These are phyloP conservation scores for Massarina eburnea DNA, from an alignment of 2,329 filamentous ascomycete species.

Conservation along the genomic window DNA sequence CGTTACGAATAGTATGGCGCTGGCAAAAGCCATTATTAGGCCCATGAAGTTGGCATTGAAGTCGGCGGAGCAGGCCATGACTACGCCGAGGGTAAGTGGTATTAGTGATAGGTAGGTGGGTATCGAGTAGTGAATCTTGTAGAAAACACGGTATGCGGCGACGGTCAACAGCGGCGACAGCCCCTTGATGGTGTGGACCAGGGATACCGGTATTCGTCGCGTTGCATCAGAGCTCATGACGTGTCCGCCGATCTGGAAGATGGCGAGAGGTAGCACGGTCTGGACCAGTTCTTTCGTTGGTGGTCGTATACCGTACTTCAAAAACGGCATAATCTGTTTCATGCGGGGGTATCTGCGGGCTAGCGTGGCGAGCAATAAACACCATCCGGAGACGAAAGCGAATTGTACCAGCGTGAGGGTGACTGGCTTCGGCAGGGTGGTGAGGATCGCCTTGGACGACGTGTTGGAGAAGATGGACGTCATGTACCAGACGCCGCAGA, in stretches of 20 bases:
- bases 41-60: slow-evolving; percentile 87
- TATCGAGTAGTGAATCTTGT: slow-evolving; percentile 81
- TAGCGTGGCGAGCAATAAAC: slow-evolving; percentile 75
- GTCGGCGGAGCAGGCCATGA: slow-evolving; percentile 91
- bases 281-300: slow-evolving; percentile 80
- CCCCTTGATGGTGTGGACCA: slow-evolving; percentile 98
- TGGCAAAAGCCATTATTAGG: slow-evolving; percentile 83
- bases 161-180: slow-evolving; percentile 95
- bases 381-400: slow-evolving; percentile 86
- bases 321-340: slow-evolving; percentile 70
- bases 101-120: slow-evolving; percentile 76
- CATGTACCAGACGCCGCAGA: slow-evolving; percentile 91
- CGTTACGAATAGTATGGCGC: slow-evolving; percentile 93
- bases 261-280: slow-evolving; percentile 86
- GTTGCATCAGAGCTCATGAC: slow-evolving; percentile 93
- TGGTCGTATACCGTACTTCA: slow-evolving; percentile 79
- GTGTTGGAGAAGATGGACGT: slow-evolving; percentile 96
- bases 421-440: slow-evolving; percentile 84
- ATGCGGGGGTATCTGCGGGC: slow-evolving; percentile 72
- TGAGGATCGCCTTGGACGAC: slow-evolving; percentile 95
- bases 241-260: slow-evolving; percentile 92
- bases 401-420: slow-evolving; percentile 94
- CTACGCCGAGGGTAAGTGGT: slow-evolving; percentile 91
- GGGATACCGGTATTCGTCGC: slow-evolving; percentile 89
- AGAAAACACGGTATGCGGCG: slow-evolving; percentile 84